phyloP scores from a whole-genome alignment of 1,139 yeast species.

The Saccharomyces hybrid region DNA sequence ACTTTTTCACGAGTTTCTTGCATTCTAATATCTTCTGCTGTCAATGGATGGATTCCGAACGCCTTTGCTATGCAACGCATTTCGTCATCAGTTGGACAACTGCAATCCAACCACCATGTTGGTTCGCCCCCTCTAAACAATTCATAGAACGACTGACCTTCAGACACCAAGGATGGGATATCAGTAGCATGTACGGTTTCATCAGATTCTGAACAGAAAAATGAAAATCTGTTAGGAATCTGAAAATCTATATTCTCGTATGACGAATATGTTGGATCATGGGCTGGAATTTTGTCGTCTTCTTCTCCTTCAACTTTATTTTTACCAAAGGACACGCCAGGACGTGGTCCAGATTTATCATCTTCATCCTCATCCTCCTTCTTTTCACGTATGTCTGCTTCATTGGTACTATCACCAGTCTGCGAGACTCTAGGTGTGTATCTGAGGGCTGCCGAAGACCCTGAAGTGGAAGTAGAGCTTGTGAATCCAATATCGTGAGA shows the following conservation, averaged over 20 bases:
- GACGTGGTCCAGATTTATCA: slow-evolving; percentile 5
- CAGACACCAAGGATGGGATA: slow-evolving; percentile 60
- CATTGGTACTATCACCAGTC: slow-evolving; percentile 3
- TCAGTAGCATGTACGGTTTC: slow-evolving; percentile 88
- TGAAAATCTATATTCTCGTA: slow-evolving; percentile 13
- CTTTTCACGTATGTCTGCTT: slow-evolving; percentile 3
- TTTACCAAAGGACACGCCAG: slow-evolving; percentile 34
- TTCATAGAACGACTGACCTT: slow-evolving; percentile 56
- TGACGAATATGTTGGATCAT: slow-evolving; percentile 4
- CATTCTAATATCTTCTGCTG: slow-evolving; percentile 78
- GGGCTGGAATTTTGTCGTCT: slow-evolving; percentile 1
- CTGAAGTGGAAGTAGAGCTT: slow-evolving; percentile 25
- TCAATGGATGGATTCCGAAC: slow-evolving; percentile 76
- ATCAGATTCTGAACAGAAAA: slow-evolving; percentile 72
- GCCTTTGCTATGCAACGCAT: slow-evolving; percentile 59
- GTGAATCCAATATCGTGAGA: slow-evolving; percentile 14
- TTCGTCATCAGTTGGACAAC: slow-evolving; percentile 61
- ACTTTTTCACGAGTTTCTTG: slow-evolving; percentile 83
- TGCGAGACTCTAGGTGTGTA: slow-evolving; percentile 41
- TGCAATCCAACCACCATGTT: slow-evolving; percentile 72
- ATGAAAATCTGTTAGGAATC: slow-evolving; percentile 70
- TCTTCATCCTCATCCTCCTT: slow-evolving; percentile 7
- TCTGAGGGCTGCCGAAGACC: slow-evolving; percentile 48
- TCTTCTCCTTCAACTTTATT: slow-evolving; percentile 35
- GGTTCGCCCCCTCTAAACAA: slow-evolving; percentile 45